Percentiles rank a stretch among this genome's conserved stretches.
Evolutionary conservation across 371 early-diverging fungal genomes (phyloP).

Genomic region (Rhizomucor miehei): DNA sequence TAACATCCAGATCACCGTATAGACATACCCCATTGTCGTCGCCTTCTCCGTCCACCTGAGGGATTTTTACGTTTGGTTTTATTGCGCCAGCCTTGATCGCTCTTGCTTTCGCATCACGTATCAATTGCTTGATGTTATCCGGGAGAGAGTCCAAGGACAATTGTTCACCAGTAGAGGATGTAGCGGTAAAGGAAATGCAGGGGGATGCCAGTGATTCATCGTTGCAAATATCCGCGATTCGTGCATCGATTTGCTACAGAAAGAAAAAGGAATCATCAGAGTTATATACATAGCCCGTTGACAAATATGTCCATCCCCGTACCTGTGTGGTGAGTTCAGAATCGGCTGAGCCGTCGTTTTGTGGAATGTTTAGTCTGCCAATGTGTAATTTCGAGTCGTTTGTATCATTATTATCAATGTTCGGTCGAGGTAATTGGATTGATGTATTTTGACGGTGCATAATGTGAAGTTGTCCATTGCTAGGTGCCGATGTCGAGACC

Average conservation of each 20-base stretch:
- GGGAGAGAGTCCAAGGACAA: constrained; percentile 34
- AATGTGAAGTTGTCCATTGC: constrained; percentile 9
- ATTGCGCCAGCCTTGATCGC: constrained; percentile 35
- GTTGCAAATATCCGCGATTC: constrained; percentile 21
- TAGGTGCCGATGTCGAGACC: no score
- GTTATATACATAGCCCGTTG: no score
- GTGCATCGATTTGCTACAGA: constrained; percentile 42
- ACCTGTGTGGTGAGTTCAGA: constrained; percentile 26
- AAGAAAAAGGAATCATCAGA: not conserved
- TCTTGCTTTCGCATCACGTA: constrained; percentile 35
- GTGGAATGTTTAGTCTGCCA: constrained; percentile 37
- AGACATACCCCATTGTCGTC: constrained; percentile 22
- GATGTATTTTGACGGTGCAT: constrained; percentile 8
- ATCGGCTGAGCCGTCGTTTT: constrained; percentile 41
- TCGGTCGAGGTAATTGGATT: constrained; percentile 5
- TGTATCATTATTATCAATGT: constrained; percentile 18
- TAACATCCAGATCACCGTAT: not conserved
- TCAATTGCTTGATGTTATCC: constrained; percentile 31
- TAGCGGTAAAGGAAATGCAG: constrained; percentile 26
- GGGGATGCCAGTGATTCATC: constrained; percentile 4
- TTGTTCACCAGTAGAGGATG: constrained; percentile 25
- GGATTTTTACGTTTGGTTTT: constrained; percentile 22
- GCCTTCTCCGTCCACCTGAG: constrained; percentile 56
- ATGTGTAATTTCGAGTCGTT: constrained; percentile 16
- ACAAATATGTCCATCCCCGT: no score